A percentile compares a stretch with the other conserved stretches of the same genome.
Conservation (phyloP, 2,329 filamentous ascomycete genomes). For the Alternaria sp. region DNA sequence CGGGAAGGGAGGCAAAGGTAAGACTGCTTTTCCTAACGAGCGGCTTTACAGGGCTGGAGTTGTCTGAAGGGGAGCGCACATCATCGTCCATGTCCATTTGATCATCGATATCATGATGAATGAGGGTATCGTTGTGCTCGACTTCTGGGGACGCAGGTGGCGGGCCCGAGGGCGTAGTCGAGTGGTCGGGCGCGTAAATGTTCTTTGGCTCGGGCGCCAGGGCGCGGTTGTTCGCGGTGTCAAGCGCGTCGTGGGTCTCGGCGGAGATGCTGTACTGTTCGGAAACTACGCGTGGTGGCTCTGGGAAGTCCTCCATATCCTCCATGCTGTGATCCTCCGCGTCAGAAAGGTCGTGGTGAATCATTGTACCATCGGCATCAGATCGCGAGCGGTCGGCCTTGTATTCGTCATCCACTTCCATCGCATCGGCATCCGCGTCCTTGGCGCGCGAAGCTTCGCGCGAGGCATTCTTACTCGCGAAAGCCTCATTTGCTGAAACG, state of each 20-base stretch:
- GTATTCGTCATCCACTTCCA: conserved; percentile 42
- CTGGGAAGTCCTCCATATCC: conserved; percentile 27
- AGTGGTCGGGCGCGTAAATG: conserved; percentile 23
- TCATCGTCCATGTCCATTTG: conserved; percentile 59
- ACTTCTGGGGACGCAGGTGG: conserved; percentile 32
- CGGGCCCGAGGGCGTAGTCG: conserved; percentile 28
- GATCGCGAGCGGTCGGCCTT: conserved; percentile 28
- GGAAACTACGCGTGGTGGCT: conserved; percentile 31
- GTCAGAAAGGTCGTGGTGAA: conserved; percentile 31
- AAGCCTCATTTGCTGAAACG: conserved; percentile 56
- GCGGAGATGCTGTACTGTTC: conserved; percentile 42
- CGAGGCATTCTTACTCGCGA: conserved; percentile 41
- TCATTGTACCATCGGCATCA: conserved; percentile 32
- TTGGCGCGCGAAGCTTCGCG: conserved; percentile 31
- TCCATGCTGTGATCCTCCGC: conserved; percentile 26
- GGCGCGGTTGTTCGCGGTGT: conserved; percentile 30
- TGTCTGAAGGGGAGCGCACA: conserved; percentile 68
- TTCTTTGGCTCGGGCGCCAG: conserved; percentile 33
- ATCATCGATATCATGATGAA: conserved; percentile 44
- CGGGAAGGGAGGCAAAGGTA: conserved; percentile 90
- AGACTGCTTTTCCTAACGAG: conserved; percentile 91
- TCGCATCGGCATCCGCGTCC: conserved; percentile 32
- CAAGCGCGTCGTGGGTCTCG: conserved; percentile 41
- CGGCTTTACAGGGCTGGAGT: conserved; percentile 76
- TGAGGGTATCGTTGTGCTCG: conserved; percentile 36